phyloP scores from a whole-genome alignment of 2,329 filamentous ascomycete species.

The Colletotrichum sp. region DNA sequence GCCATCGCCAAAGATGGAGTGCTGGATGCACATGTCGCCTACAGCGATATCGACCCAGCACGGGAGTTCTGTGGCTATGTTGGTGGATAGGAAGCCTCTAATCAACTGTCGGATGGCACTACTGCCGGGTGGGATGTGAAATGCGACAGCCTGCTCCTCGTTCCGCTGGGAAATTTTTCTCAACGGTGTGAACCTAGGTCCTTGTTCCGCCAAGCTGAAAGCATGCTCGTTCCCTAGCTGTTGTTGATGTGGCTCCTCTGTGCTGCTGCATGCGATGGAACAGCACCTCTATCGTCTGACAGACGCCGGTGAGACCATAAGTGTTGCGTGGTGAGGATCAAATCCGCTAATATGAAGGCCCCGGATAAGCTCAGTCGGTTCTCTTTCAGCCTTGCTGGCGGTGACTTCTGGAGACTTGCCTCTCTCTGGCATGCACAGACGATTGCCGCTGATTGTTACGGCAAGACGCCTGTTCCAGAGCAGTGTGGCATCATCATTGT shows the following conservation, averaged over 20 bases:
- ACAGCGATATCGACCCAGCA: neutral
- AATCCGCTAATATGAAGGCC: neutral
- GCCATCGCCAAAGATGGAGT: neutral
- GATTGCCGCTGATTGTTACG: neutral
- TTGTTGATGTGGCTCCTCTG: neutral
- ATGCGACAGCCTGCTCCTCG: neutral
- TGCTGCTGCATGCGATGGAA: neutral
- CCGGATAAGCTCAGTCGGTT: neutral
- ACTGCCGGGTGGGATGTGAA: neutral
- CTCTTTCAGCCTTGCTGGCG: neutral
- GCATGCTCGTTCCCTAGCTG: neutral
- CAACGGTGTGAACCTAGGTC: neutral
- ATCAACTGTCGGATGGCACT: neutral
- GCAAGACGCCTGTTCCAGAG: neutral
- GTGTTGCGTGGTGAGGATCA: neutral
- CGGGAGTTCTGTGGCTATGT: neutral
- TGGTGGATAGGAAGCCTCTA: neutral
- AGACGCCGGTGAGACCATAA: neutral
- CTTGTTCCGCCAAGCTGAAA: neutral
- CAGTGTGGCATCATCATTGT: neutral
- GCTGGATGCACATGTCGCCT: neutral
- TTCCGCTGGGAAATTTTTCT: neutral
- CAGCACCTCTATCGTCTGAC: neutral
- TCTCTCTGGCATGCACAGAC: neutral
- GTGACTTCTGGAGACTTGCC: neutral